phyloP scores from a whole-genome alignment of 768 basidiomycete species.

The Tremella yokohamensis region DNA sequence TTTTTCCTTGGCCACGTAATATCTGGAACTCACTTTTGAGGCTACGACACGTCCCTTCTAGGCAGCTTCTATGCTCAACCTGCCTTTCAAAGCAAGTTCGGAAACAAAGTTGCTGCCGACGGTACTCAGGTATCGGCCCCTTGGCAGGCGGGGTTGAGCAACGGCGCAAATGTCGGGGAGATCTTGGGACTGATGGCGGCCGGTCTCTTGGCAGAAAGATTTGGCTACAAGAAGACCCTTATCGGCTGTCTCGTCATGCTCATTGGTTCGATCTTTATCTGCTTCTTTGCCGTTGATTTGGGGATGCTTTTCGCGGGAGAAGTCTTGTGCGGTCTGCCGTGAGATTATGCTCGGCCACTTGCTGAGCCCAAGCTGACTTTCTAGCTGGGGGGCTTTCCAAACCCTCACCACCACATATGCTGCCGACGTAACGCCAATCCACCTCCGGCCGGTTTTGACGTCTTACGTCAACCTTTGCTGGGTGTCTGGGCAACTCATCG shows the following conservation, averaged over 20 bases:
- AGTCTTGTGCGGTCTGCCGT: constrained; percentile 50
- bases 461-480: too few species aligned
- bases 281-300: constrained; percentile 35
- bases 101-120: constrained; percentile 34
- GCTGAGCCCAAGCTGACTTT: too few species aligned
- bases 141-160: constrained; percentile 52
- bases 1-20: too few species aligned
- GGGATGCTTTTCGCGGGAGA: constrained; percentile 35
- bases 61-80: too few species aligned
- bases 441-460: too few species aligned
- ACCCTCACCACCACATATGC: too few species aligned
- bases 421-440: too few species aligned
- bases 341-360: too few species aligned
- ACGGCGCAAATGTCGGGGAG: constrained; percentile 51
- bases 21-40: too few species aligned
- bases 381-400: too few species aligned
- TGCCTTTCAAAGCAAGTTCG: constrained; percentile 46
- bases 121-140: constrained; percentile 49
- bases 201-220: constrained; percentile 49
- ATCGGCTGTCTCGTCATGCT: constrained; percentile 38
- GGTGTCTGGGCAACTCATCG: too few species aligned
- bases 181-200: constrained; percentile 51
- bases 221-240: constrained; percentile 50
- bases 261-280: constrained; percentile 38
- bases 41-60: too few species aligned